Evolutionary conservation across 2,329 filamentous ascomycete genomes (phyloP).

Genomic region (Cucurbitaria berberidis): DNA sequence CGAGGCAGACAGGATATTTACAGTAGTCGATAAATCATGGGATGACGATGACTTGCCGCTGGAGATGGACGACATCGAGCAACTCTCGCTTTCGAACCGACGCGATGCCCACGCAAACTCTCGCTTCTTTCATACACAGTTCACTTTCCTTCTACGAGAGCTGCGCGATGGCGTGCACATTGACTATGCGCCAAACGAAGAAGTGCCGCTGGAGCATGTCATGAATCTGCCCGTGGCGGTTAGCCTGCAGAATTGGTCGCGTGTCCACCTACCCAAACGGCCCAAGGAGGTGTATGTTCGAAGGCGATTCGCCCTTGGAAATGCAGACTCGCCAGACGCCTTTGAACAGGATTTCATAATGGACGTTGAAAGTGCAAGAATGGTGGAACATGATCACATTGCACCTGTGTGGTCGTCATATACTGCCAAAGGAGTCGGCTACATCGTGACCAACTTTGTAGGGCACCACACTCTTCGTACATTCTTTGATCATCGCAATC

Average conservation of each 20-base stretch:
- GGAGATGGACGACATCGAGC: constrained; percentile 67
- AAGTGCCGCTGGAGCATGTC: constrained; percentile 71
- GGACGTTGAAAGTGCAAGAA: constrained; percentile 65
- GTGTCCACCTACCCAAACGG: constrained; percentile 68
- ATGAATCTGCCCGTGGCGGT: constrained; percentile 63
- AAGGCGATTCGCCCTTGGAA: constrained; percentile 62
- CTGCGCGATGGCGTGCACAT: constrained; percentile 66
- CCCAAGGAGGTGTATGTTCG: constrained; percentile 65
- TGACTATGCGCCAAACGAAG: constrained; percentile 69
- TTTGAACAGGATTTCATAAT: constrained; percentile 61
- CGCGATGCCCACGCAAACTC: constrained; percentile 69
- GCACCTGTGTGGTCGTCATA: constrained; percentile 76
- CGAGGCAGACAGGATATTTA: constrained; percentile 75
- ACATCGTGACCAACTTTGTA: constrained; percentile 70
- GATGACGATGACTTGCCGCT: constrained; percentile 78
- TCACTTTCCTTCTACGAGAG: constrained; percentile 70
- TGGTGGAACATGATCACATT: constrained; percentile 70
- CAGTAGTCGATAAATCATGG: constrained; percentile 76
- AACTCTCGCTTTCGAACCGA: constrained; percentile 64
- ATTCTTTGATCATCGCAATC: constrained; percentile 67
- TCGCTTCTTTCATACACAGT: constrained; percentile 74
- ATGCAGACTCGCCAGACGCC: constrained; percentile 34
- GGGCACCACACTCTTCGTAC: constrained; percentile 71
- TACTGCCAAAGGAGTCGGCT: constrained; percentile 67
- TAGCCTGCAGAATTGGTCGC: constrained; percentile 59